Base-by-base conservation (phyloP, 495 filamentous ascomycete species). In the Aspergillus sclerotiicarbonarius region DNA sequence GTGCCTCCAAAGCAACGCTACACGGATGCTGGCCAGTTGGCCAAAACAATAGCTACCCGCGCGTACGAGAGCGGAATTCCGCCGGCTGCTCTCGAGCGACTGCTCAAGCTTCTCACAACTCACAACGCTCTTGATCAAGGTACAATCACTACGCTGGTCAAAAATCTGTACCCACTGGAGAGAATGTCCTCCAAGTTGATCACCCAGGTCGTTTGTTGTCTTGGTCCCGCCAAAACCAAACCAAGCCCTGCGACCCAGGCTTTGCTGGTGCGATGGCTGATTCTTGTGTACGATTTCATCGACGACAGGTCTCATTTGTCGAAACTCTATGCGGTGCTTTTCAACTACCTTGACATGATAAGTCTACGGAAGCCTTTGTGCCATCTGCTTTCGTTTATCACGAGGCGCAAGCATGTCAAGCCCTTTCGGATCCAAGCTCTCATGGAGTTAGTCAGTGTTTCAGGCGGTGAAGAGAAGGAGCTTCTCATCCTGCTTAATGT, bases 361-460 rank as follows among this genome's bases (percentile, higher is more conserved):
- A 88, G 73, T 56, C 33, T 80, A 48, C 67, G 71, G 16, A 66
- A 69, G 39, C 68, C 71, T 39, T 56, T 95, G 52, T 96, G 92
- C 63, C 89, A 94, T 71, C 72, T 96, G n/a, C 81, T 96, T 19
- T 89, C 90, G 9, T 71, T 90, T 12, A 82, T 94, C 37, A 96
- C 92, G 19, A 77, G 89, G 46, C 85, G 91, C n/a, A 91, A 88
- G 63, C 91, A 96, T 71, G 91, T 96, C 39, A 84, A 86, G 58
- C 90, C 90, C 3, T 92, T 90, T 63, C 77, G 92, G 53, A 92
- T 96, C 32, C 91, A 96, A 61, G 75, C 84, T 45, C 74, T 96
- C 77, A 93, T 79, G 76, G 90, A 84, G 44, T 45, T 76, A 30
- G 65, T 77, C 21, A 70, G 64, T 51, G 63, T 59, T 61, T 60